These are phyloP conservation scores for Saturnispora halmiae DNA, from an alignment of 805 yeast genomes.

Conservation along the genomic window DNA sequence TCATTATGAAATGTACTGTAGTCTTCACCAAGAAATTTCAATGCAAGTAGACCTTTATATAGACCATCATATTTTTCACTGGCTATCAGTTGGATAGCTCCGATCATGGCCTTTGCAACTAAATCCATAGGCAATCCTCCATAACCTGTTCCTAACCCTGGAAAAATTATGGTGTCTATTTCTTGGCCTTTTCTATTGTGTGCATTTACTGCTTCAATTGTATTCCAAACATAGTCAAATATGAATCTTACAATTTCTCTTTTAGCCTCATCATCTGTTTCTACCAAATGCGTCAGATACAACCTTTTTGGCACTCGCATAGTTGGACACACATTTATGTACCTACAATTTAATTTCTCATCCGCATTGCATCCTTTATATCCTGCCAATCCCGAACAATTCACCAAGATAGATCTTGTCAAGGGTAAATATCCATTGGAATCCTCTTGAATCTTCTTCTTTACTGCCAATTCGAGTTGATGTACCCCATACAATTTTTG, in stretches of 20 bases:
- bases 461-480: conserved; percentile 19
- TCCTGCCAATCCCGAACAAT: conserved; percentile 19
- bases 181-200: conserved; percentile 13
- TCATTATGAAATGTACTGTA: conserved; percentile 8
- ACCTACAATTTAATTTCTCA: conserved; percentile 22
- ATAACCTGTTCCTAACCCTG: conserved; percentile 35
- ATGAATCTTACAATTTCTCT: conserved; percentile 18
- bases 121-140: conserved; percentile 28
- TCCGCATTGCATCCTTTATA: conserved; percentile 24
- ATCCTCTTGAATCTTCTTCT: not conserved
- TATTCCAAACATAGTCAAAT: conserved; percentile 33
- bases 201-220: conserved; percentile 21
- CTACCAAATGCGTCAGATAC: conserved; percentile 6
- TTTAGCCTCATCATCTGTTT: conserved; percentile 6
- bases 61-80: conserved; percentile 5
- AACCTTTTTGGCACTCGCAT: conserved; percentile 31
- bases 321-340: conserved; percentile 32
- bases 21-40: conserved; percentile 23
- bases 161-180: conserved; percentile 19
- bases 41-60: conserved; percentile 20
- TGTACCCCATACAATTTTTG: conserved; percentile 11
- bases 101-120: conserved; percentile 30
- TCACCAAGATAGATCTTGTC: conserved; percentile 24
- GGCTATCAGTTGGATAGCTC: conserved; percentile 23
- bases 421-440: conserved; percentile 29